Conservation (phyloP, 768 basidiomycete species). For the Lactifluus piperatus region DNA sequence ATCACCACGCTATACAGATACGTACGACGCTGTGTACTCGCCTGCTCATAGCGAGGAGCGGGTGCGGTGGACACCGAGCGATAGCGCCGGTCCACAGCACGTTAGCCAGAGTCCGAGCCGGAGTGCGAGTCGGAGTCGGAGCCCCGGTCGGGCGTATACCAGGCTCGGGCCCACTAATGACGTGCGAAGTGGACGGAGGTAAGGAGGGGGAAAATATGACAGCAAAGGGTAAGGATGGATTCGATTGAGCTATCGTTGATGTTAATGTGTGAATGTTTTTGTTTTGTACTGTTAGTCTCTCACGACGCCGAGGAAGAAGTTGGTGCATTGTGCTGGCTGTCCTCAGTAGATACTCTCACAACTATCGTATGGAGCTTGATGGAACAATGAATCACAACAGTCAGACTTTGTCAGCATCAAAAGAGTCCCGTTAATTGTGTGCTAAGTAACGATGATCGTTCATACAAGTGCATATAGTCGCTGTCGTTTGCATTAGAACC, state of each 20-base stretch:
- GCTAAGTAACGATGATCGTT: neutral
- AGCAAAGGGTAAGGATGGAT: too few species aligned
- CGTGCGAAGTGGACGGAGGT: neutral
- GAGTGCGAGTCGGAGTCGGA: neutral
- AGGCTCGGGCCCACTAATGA: neutral
- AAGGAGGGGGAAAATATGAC: too few species aligned
- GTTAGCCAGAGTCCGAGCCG: neutral
- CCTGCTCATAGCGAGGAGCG: neutral
- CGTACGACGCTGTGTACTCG: neutral
- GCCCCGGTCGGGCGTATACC: neutral
- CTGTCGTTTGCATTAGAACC: constrained; percentile 9
- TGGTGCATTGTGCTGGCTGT: neutral
- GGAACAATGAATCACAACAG: too few species aligned
- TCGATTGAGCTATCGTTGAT: neutral
- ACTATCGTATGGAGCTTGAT: too few species aligned
- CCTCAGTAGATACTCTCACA: neutral
- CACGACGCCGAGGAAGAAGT: neutral
- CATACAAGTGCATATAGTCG: neutral
- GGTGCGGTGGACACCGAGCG: neutral
- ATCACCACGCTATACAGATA: neutral
- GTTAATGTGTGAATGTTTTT: neutral
- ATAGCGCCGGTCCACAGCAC: neutral
- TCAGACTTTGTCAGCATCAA: neutral
- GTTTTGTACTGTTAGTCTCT: neutral
- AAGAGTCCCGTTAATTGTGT: neutral